Evolutionary conservation across 2,329 filamentous ascomycete species (phyloP), one percentile per base, ranked within the genome.

Genomic region (Scortechinia acanthostroma): DNA sequence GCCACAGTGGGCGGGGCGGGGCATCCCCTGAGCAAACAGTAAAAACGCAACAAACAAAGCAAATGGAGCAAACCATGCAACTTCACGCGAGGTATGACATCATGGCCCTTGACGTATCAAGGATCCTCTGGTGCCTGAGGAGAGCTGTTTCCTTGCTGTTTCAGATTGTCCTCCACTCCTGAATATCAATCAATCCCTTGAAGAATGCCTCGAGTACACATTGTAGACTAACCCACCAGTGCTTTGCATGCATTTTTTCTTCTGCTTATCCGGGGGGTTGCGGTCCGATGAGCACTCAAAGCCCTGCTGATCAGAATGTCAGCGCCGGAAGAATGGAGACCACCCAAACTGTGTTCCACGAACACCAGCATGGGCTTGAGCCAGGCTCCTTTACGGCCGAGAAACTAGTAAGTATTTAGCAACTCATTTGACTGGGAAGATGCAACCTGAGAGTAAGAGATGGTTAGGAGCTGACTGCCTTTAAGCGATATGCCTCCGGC

Each of bases 401-500:
- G 51, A 69, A 71, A 52, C 57, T 80, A 58, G 73, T 76, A 65
- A 42, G 60, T 47, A 21, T 35, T 25, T 23, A 42, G 14, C 42
- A 19, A n/a, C n/a, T n/a, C n/a, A n/a, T n/a, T n/a, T 42, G 3
- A 37, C 22, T 46, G 52, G 25, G 51, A 37, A 16, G 28, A 20
- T n/a, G 43, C 25, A 22, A 42, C 44, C 3, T 22, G 37, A 3
- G 42, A 42, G n/a, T n/a, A n/a, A n/a, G n/a, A n/a, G n/a, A n/a
- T n/a, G n/a, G n/a, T n/a, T n/a, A n/a, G n/a, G n/a, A n/a, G n/a
- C n/a, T n/a, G n/a, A n/a, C n/a, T n/a, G n/a, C n/a, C n/a, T n/a
- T n/a, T n/a, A 55, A 72, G 75, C 71, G 76, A 63, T 76, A 84
- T 68, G 74, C 77, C 43, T 77, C 74, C 37, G 69, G 77, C 20